Evolutionary conservation across 169 alveolate genomes (phyloP), one percentile per base, ranked within the genome.

Genomic region (Plasmodium knowlesi): DNA sequence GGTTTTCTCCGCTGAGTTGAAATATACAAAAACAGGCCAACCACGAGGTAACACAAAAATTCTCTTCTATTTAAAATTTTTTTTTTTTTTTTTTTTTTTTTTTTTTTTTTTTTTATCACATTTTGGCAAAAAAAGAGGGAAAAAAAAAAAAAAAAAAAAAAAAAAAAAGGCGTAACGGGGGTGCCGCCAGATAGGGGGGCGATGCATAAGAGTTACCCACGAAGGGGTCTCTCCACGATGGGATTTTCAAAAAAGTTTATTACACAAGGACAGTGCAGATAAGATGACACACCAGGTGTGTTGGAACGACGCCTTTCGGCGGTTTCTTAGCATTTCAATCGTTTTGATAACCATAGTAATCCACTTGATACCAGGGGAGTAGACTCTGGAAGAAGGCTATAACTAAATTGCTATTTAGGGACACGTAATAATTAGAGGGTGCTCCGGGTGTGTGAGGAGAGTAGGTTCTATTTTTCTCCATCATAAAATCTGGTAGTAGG

Each of bases 341-440:
- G 30, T 74, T 73, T 37, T 37, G 28, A 34, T 85, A 73, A 85
- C 93, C 93, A 74, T 73, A 73, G 28, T 85, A 85, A 16, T 85
- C 93, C 43, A 85, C 93, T 85, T 85, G 93, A n/a, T 85, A 85
- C 93, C 93, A 85, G 34, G 93, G 93, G 57, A 85, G 85, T 14
- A 85, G 41, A 53, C 93, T 73, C 30, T 85, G 93, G 80, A 85
- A 85, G 22, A 85, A 85, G 16, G 93, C 83, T 72, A 85, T 76
- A 1, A 85, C 19, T 37, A 85, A 73, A 22, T 85, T 85, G 43
- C 93, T 85, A 16, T 85, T 76, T 9, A 85, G 9, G 5, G 93
- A 85, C 6, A 85, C 84, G 61, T 85, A 85, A 53, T 85, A 85
- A 32, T 74, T 30, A 16, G 93, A 85, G 19, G 85, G 19, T 1